Base-by-base conservation (phyloP, 257 asterid species). In the Fraxinus americana region DNA sequence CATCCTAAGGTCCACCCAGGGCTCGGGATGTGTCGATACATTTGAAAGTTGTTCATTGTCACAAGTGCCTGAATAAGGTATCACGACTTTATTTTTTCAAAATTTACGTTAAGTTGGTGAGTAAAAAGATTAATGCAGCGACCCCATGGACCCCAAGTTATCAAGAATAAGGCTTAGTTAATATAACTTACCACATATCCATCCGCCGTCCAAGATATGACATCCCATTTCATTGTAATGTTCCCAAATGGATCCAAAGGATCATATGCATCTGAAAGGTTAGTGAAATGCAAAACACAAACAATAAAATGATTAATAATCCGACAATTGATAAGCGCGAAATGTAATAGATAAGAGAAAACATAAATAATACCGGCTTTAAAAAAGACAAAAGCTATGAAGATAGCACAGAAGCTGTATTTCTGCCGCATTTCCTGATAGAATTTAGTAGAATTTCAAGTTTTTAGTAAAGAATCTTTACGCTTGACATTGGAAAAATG, bases 241-340 rank as follows among this genome's bases (percentile, higher is more conserved):
- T 92, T 92, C 77, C 94, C 97, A 71, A 85, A 87, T 30, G 96
- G 96, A 89, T 92, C 97, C 88, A 92, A 77, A 6, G 97, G 94
- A 82, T 92, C 96, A 83, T 79, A 93, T 11, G 96, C 86, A 67
- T 84, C 98, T 91, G 65, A 29, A 48, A 66, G 1, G 4, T 17
- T 59, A 23, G 70, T 65, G 59, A 41, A 65, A 69, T 9, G 19
- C 11, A 29, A 29, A 43, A 36, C 13, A 61, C 4, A 4, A 63
- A 63, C 17, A 25, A 11, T 23, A 63, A 32, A 16, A 35, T 7
- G 4, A 71, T 32, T 13, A 23, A 5, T 23, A 39, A 30, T 19
- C 7, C 23, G 69, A 67, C 41, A 25, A 70, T 74, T 14, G 77
- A 30, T 4, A 52, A 34, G 72, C 29, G 13, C 16, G 52, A 48